A percentile compares a stretch with the other conserved stretches of the same genome.
Conservation (phyloP, 176 grass and related monocot species). For the Hyparrhenia diplandra region DNA sequence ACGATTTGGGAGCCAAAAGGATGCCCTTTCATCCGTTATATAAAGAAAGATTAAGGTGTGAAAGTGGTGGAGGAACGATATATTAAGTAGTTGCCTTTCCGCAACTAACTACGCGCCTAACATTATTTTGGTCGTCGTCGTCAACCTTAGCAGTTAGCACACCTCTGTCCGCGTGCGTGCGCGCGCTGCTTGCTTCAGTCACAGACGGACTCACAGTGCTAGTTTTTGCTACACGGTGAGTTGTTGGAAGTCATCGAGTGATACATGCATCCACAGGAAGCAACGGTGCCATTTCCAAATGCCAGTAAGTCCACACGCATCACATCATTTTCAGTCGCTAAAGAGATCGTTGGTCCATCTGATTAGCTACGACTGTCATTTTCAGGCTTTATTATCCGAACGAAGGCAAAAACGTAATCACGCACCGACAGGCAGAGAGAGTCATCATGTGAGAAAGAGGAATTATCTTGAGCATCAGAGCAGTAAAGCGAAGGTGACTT, state of each 20-base stretch:
- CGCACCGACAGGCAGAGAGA: neutral
- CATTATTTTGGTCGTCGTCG: neutral
- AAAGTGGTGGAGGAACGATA: no score
- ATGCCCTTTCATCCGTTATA: no score
- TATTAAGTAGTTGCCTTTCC: neutral
- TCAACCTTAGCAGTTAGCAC: neutral
- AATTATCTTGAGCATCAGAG: neutral
- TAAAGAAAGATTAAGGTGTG: no score
- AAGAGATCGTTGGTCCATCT: neutral
- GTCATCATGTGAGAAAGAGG: no score
- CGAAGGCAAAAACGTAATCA: no score
- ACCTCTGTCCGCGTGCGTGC: no score
- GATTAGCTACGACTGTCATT: neutral
- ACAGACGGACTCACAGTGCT: no score
- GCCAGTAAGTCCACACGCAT: neutral
- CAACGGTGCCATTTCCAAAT: neutral
- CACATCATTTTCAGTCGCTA: neutral
- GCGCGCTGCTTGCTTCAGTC: no score
- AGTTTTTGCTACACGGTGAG: no score
- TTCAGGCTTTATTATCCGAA: neutral
- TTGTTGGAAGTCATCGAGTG: no score
- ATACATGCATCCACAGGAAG: no score
- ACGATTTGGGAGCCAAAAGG: neutral
- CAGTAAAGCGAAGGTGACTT: neutral
- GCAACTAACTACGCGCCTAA: neutral